Conservation (phyloP, 169 alveolate species). For the Cryptosporidium sp. region DNA sequence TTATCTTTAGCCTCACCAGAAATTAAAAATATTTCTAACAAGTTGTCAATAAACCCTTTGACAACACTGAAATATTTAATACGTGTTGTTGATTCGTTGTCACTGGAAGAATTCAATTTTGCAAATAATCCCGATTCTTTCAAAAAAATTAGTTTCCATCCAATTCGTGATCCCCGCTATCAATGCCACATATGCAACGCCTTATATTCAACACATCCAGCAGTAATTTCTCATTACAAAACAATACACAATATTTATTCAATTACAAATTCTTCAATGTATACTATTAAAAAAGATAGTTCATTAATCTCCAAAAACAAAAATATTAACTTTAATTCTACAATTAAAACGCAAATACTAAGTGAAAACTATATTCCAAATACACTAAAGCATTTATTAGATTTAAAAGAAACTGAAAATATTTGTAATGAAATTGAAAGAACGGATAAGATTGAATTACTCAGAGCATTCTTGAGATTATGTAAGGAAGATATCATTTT, state of each 20-base stretch:
- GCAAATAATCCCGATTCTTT: neutral
- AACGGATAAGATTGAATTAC: constrained; percentile 34
- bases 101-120: neutral
- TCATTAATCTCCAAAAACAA: neutral
- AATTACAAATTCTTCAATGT: constrained; percentile 59
- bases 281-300: constrained; percentile 7
- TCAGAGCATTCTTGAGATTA: constrained; percentile 41
- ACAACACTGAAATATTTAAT: constrained; percentile 30
- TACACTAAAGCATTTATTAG: constrained; percentile 38
- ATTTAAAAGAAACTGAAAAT: neutral
- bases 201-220: constrained; percentile 72
- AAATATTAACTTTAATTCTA: constrained; percentile 21
- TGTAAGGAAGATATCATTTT: constrained; percentile 49
- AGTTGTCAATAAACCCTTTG: constrained; percentile 26
- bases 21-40: constrained; percentile 35
- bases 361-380: constrained; percentile 43
- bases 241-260: constrained; percentile 40
- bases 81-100: constrained; percentile 73
- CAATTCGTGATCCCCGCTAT: constrained; percentile 52
- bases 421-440: neutral
- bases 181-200: constrained; percentile 68
- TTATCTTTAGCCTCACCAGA: constrained; percentile 71
- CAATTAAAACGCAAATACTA: constrained; percentile 26
- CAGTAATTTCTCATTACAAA: constrained; percentile 59
- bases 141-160: constrained; percentile 43